Conservation (phyloP, 164 flowering plant genomes). For the Aristolochia fimbriata region DNA sequence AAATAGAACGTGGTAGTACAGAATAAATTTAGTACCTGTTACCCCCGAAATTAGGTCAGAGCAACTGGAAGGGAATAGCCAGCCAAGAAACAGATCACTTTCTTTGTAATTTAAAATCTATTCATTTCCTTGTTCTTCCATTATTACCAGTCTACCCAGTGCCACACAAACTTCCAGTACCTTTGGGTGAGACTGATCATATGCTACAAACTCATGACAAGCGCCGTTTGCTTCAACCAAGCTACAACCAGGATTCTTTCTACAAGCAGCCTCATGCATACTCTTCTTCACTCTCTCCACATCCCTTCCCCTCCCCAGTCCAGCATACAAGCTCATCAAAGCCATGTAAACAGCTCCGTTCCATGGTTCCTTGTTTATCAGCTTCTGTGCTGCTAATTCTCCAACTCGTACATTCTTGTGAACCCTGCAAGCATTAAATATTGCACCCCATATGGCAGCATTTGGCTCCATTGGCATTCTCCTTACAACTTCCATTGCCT, state of each 20-base stretch:
- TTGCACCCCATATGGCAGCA: slow-evolving; percentile 28
- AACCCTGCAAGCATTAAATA: slow-evolving; percentile 25
- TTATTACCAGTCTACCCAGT: slow-evolving; percentile 7
- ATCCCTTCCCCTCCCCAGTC: slow-evolving; percentile 21
- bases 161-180: slow-evolving; percentile 17
- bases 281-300: slow-evolving; percentile 20
- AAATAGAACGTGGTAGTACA: too few species aligned
- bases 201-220: slow-evolving; percentile 23
- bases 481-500: slow-evolving; percentile 17
- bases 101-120: slow-evolving; percentile 1
- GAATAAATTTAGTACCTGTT: too few species aligned
- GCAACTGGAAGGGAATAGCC: neutral
- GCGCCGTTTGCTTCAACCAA: slow-evolving; percentile 24
- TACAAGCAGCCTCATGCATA: slow-evolving; percentile 23
- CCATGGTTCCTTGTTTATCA: slow-evolving; percentile 21
- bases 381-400: slow-evolving; percentile 16
- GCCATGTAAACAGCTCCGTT: slow-evolving; percentile 26
- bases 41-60: neutral
- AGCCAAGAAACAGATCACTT: neutral
- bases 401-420: slow-evolving; percentile 20
- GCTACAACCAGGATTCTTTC: slow-evolving; percentile 34
- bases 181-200: slow-evolving; percentile 18
- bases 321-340: slow-evolving; percentile 23
- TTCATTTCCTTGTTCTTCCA: slow-evolving; percentile 4
- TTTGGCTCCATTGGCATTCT: slow-evolving; percentile 24